Evolutionary conservation across 1,139 yeast species (phyloP), one percentile per base, ranked within the genome.

Genomic region (Pichia norvegensis): DNA sequence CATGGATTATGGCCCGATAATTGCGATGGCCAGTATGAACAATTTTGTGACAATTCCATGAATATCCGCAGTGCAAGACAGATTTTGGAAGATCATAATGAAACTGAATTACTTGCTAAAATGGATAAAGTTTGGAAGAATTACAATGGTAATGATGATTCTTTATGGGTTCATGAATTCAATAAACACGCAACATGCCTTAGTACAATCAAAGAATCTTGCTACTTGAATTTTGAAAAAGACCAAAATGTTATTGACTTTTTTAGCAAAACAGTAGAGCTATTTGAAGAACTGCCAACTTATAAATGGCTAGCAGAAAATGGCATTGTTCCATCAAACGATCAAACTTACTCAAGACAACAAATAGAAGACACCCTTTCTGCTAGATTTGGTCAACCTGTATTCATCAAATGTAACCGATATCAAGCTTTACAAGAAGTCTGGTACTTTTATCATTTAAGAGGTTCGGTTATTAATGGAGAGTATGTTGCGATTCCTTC

Each of bases 121-220:
- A 79, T 92, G 87, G 59, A 68, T 19, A 56, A 57, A 21, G 65
- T 72, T 45, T 92, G 97, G 97, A 85, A 85, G 63, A 84, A 85
- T 59, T 76, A 73, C 63, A 78, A 78, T 49, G 92, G 94, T 2
- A 61, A 74, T 49, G 96, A 88, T 61, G 86, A 79, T 51, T 66
- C 74, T 21, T 69, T 92, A 46, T 92, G 98, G 97, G 72, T 78
- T 27, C 97, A 92, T 63, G 98, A 92, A 65, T 92, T 78, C 72
- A 90, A 90, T 68, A 92, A 92, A 64, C 98, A 92, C 60, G 97
- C 92, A 4, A 88, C 97, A 0, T 92, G 97, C 64, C 79, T 90
- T 68, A 76, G 80, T 35, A 88, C 97, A 0, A 69, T 90, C 43
- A 74, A 74, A 45, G 87, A 95, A 3, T 54, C 62, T 2, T 92